Evolutionary conservation across 2,329 filamentous ascomycete genomes (phyloP), one percentile per base, ranked within the genome.

Genomic region (Aspergillus sp.): DNA sequence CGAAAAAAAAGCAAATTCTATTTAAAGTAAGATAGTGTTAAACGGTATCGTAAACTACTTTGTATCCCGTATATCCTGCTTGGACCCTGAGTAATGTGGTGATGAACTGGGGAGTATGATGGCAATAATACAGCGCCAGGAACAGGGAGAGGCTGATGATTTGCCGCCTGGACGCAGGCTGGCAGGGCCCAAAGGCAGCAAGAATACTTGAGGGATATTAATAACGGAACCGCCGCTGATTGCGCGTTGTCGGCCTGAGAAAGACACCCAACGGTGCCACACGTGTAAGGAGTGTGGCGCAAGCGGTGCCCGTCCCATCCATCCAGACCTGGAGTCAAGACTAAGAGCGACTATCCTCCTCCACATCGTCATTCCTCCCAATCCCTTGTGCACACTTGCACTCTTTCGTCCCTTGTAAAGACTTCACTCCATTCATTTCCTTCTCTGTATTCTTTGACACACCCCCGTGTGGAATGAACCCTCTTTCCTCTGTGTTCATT

Each of bases 261-360:
- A 54, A 55, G 45, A 51, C 41, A 57, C 56, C 60, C 55, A 56
- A 60, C 59, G 57, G 59, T 58, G 62, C 59, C 57, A 64, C 62
- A 66, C 56, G 63, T 57, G 50, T 50, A 48, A 44, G 56, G 58
- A 49, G 45, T 67, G 65, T 68, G 66, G 66, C 66, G 65, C 65
- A 68, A 64, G 57, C 59, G 26, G 44, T 53, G 44, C 48, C 48
- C 48, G 41, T 44, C 38, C 41, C 49, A 30, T 32, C 39, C 41
- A 45, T 22, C 42, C 34, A 38, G 48, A 39, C 48, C 36, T 38
- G 24, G 48, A 48, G 44, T 48, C 26, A 34, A 34, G 44, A 48
- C 44, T 48, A 18, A 34, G 44, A 48, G 26, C 15, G 26, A 30
- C 26, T 30, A 26, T 49, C 50, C 17, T 42, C 41, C 48, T 53